These are phyloP conservation scores for Porcisia hertigi DNA, from an alignment of 208 protist genomes.

Conservation along the genomic window DNA sequence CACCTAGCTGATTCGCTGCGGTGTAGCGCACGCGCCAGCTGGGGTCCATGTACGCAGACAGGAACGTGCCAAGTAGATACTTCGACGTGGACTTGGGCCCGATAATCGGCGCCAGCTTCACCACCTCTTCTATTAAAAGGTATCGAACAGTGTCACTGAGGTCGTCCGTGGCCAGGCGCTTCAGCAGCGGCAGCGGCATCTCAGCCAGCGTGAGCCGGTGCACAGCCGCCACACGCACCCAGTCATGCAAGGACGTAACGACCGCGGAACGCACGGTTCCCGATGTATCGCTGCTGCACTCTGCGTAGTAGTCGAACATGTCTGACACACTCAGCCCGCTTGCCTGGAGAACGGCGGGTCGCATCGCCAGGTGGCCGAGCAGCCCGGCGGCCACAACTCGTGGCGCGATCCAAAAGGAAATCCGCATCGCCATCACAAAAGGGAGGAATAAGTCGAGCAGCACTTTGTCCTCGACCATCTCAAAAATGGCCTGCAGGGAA, in stretches of 20 bases:
- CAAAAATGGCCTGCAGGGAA: slow-evolving; percentile 42
- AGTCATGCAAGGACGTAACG: slow-evolving; percentile 55
- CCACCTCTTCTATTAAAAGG: slow-evolving; percentile 52
- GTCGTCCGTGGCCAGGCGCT: slow-evolving; percentile 59
- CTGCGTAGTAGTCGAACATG: slow-evolving; percentile 69
- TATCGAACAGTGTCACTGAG: slow-evolving; percentile 77
- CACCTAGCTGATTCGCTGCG: slow-evolving; percentile 49
- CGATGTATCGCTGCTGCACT: slow-evolving; percentile 54
- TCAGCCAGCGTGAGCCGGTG: slow-evolving; percentile 52
- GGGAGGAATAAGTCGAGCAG: slow-evolving; percentile 53
- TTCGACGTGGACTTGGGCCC: slow-evolving; percentile 50
- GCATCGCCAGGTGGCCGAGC: slow-evolving; percentile 53
- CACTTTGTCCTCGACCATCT: slow-evolving; percentile 43
- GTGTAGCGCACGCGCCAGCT: slow-evolving; percentile 85
- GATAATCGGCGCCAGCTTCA: slow-evolving; percentile 49
- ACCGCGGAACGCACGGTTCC: slow-evolving; percentile 61
- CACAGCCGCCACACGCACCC: slow-evolving; percentile 56
- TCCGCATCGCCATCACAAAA: slow-evolving; percentile 60
- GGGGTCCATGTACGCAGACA: slow-evolving; percentile 45
- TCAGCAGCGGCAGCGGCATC: slow-evolving; percentile 67
- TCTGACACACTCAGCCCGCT: slow-evolving; percentile 50
- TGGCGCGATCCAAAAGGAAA: slow-evolving; percentile 70
- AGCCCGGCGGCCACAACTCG: slow-evolving; percentile 67
- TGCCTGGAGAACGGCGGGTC: slow-evolving; percentile 41
- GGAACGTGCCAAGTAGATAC: slow-evolving; percentile 54